These are phyloP conservation scores for Suillus brevipes DNA, from an alignment of 768 basidiomycete genomes.

Conservation along the genomic window DNA sequence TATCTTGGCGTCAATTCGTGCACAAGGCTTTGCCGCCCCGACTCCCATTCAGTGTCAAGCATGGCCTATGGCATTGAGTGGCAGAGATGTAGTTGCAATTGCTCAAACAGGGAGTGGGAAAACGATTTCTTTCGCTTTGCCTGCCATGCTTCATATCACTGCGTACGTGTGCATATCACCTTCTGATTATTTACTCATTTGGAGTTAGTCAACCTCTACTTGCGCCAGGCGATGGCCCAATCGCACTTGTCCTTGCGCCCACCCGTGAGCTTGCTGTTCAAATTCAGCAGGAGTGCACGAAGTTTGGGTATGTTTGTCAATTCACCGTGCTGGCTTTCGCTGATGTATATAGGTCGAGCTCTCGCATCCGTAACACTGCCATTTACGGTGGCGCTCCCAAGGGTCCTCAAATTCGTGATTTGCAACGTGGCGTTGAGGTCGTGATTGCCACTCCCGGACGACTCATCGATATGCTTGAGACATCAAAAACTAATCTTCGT, in stretches of 20 bases:
- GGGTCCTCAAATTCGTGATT: constrained; percentile 96
- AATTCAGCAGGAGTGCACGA: constrained; percentile 98
- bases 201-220: constrained; percentile 81
- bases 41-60: constrained; percentile 98
- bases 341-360: constrained; percentile 61
- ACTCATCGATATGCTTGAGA: constrained; percentile 98
- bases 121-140: constrained; percentile 97
- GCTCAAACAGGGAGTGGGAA: constrained; percentile 99
- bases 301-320: constrained; percentile 74
- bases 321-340: constrained; percentile 7
- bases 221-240: constrained; percentile 93
- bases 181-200: constrained; percentile 10
- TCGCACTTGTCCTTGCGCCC: constrained; percentile 93
- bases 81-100: constrained; percentile 93
- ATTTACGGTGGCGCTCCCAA: constrained; percentile 99
- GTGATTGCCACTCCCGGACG: constrained; percentile 99
- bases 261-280: constrained; percentile 99
- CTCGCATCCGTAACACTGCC: constrained; percentile 96
- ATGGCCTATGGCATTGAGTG: constrained; percentile 98
- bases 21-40: constrained; percentile 88
- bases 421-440: constrained; percentile 95
- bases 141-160: constrained; percentile 99
- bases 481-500: constrained; percentile 92
- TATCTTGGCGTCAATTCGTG: constrained; percentile 88
- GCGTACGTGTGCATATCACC: constrained; percentile 58